Percentiles rank a stretch among this genome's conserved stretches.
These are phyloP conservation scores for Termitomyces sp. DNA, from an alignment of 768 basidiomycete species.

Conservation along the genomic window DNA sequence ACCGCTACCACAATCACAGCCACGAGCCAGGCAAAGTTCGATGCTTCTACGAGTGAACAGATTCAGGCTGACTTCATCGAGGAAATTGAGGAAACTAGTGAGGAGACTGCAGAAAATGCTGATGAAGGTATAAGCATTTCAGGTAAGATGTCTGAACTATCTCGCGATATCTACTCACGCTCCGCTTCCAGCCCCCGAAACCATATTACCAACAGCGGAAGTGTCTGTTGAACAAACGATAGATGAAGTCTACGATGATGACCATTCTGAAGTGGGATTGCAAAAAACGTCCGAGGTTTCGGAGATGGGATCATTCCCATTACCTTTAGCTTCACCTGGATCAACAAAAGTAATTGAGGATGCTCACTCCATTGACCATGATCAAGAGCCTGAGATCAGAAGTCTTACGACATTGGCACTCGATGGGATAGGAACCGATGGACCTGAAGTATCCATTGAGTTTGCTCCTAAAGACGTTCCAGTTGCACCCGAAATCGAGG, in stretches of 20 bases:
- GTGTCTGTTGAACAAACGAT: neutral
- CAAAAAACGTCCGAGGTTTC: neutral
- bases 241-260: neutral
- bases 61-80: neutral
- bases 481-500: neutral
- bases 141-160: neutral
- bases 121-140: neutral
- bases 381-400: neutral
- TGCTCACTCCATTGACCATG: neutral
- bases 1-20: neutral
- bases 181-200: neutral
- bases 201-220: neutral
- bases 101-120: neutral
- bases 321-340: neutral
- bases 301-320: neutral
- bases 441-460: neutral
- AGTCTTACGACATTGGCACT: neutral
- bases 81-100: neutral
- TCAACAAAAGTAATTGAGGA: neutral
- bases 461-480: neutral
- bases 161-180: neutral
- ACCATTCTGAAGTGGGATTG: neutral
- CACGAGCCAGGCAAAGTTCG: neutral
- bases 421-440: neutral
- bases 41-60: neutral